phyloP scores from a whole-genome alignment of 148 eudicot species.

The Chenopodium berlandieri region DNA sequence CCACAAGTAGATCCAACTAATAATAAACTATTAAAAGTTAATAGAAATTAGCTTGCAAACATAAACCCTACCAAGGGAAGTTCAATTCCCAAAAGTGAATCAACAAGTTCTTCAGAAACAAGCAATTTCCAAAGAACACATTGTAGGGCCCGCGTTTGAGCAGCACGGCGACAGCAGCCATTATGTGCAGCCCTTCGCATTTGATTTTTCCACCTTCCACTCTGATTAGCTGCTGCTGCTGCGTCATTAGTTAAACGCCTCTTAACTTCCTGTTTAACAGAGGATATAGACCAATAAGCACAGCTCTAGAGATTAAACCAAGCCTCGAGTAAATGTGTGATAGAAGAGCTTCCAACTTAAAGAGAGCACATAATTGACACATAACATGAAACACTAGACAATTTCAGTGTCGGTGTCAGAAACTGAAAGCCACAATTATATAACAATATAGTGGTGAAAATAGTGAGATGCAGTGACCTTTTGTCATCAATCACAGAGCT shows the following conservation, averaged over 20 bases:
- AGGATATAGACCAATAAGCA: not conserved
- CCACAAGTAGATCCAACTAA: not conserved
- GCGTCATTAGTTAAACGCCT: slow-evolving; percentile 81
- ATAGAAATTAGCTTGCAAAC: not conserved
- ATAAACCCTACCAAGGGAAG: slow-evolving; percentile 60
- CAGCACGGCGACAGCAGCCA: slow-evolving; percentile 95
- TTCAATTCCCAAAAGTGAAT: slow-evolving; percentile 65
- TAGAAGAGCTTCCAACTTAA: not conserved
- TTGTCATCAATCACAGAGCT: not conserved
- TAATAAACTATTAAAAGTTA: not conserved
- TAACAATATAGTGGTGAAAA: not conserved
- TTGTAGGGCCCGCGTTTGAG: slow-evolving; percentile 71
- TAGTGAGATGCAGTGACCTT: not conserved
- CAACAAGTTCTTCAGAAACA: slow-evolving; percentile 73
- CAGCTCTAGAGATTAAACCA: not conserved
- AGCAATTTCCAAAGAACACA: slow-evolving; percentile 89
- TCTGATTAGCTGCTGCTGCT: slow-evolving; percentile 76
- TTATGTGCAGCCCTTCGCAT: slow-evolving; percentile 93
- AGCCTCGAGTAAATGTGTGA: not conserved
- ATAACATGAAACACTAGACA: not conserved
- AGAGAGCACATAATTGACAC: not conserved
- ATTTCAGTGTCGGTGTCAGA: not conserved
- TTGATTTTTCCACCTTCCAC: slow-evolving; percentile 98
- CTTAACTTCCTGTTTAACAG: slow-evolving; percentile 65
- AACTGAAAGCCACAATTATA: not conserved